Evolutionary conservation across 2,329 filamentous ascomycete genomes (phyloP).

Genomic region (Gaeumannomyces tritici): DNA sequence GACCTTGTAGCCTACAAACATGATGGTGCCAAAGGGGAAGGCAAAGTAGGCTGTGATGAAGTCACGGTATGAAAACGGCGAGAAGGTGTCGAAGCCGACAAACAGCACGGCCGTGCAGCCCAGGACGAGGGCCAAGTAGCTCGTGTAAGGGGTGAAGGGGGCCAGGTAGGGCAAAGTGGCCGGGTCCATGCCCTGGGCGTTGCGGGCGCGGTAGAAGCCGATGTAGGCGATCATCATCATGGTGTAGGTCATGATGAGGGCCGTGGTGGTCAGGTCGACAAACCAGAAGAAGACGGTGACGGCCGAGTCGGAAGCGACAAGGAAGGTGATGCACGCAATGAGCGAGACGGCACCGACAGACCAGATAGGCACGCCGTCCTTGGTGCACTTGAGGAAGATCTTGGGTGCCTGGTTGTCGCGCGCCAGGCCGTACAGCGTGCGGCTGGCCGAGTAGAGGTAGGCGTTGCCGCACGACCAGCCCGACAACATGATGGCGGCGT

Average conservation of each 20-base stretch:
- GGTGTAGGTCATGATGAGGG: conserved; percentile 29
- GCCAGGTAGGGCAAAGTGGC: conserved; percentile 36
- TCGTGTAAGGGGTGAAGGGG: conserved; percentile 36
- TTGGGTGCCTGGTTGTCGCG: conserved; percentile 31
- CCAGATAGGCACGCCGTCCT: conserved; percentile 28
- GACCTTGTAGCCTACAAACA: conserved; percentile 52
- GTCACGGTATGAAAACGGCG: conserved; percentile 28
- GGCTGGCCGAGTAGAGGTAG: conserved; percentile 35
- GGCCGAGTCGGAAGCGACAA: conserved; percentile 20
- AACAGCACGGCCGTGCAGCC: conserved; percentile 37
- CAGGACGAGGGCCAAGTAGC: conserved; percentile 35
- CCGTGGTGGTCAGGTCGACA: conserved; percentile 18
- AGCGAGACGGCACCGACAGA: conserved; percentile 16
- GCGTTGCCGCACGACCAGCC: conserved; percentile 36
- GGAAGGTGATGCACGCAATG: conserved; percentile 21
- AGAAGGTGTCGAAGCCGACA: conserved; percentile 43
- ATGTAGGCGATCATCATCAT: conserved; percentile 31
- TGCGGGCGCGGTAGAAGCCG: conserved; percentile 38
- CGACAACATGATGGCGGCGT: conserved; percentile 26
- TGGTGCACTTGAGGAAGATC: conserved; percentile 25
- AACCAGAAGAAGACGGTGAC: conserved; percentile 24
- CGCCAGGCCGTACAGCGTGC: conserved; percentile 35
- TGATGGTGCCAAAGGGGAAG: conserved; percentile 26
- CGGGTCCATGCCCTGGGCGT: conserved; percentile 33
- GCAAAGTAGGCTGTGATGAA: conserved; percentile 35